A percentile compares a stretch with the other conserved stretches of the same genome.
These are phyloP conservation scores for Leishmania lainsoni DNA, from an alignment of 208 protist genomes.

Conservation along the genomic window DNA sequence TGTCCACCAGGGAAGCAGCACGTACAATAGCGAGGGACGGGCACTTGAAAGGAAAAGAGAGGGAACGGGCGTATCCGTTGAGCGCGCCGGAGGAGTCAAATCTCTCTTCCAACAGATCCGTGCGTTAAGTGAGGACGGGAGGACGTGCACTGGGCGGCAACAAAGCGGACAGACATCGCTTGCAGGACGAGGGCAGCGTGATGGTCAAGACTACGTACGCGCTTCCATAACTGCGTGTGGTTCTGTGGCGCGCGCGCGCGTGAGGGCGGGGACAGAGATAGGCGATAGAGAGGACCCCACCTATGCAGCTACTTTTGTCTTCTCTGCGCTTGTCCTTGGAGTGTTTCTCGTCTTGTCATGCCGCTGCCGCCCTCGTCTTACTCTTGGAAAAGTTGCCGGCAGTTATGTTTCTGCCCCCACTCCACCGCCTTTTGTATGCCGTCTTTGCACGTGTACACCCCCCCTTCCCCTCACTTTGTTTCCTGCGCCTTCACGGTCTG, in stretches of 20 bases:
- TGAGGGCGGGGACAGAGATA: not conserved
- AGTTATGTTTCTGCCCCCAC: not conserved
- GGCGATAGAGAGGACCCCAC: not conserved
- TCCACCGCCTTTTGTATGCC: not conserved
- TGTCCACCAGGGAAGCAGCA: not conserved
- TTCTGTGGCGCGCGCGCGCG: slow-evolving; percentile 2
- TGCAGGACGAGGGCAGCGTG: not conserved
- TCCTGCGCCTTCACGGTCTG: not conserved
- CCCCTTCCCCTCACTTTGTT: not conserved
- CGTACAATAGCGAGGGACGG: not conserved
- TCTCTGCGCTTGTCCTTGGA: not conserved
- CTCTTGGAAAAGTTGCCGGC: not conserved
- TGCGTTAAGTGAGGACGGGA: not conserved
- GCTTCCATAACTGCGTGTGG: not conserved
- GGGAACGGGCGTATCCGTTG: not conserved
- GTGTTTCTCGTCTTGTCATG: not conserved
- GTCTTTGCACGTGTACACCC: not conserved
- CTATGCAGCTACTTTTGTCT: not conserved
- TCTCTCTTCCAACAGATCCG: not conserved
- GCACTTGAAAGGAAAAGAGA: not conserved
- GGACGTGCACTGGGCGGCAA: not conserved
- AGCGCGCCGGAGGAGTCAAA: not conserved
- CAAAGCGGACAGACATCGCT: not conserved
- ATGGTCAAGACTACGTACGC: not conserved
- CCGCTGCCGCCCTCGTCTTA: not conserved